Conservation (phyloP, 441 rosid species). For the Metrosideros polymorpha region DNA sequence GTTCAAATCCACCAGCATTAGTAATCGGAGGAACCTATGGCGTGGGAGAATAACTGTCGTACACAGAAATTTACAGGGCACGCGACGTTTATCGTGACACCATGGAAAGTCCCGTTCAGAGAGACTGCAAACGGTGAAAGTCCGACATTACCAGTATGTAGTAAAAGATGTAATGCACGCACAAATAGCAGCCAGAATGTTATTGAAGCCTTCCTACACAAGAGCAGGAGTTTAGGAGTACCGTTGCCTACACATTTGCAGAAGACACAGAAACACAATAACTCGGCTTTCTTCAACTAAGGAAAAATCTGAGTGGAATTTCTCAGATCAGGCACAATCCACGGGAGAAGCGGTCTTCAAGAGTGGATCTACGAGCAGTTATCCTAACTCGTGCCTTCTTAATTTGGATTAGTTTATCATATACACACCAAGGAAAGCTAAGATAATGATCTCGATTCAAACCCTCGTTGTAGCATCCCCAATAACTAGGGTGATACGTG, state of each 20-base stretch:
- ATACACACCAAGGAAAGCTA: not conserved
- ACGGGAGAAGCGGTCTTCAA: not conserved
- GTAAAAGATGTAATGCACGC: not conserved
- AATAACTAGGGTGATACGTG: not conserved
- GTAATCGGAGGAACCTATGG: not conserved
- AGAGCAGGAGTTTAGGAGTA: not conserved
- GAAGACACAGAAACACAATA: not conserved
- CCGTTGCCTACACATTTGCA: not conserved
- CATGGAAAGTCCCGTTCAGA: not conserved
- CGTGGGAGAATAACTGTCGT: not conserved
- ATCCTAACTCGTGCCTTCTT: not conserved
- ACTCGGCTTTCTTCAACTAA: not conserved
- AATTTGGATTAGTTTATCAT: not conserved
- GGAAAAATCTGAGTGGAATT: not conserved
- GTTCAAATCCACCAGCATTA: not conserved
- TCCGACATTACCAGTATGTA: not conserved
- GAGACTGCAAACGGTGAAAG: not conserved
- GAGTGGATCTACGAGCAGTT: not conserved
- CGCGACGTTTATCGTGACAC: not conserved
- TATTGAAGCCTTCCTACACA: not conserved
- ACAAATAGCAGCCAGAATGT: not conserved
- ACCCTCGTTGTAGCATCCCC: slow-evolving; percentile 1
- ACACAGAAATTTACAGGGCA: not conserved
- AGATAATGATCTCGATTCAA: slow-evolving; percentile 7
- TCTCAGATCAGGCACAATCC: not conserved